Base-by-base conservation (phyloP, 495 filamentous ascomycete species). In the Polyplosphaeria fusca region DNA sequence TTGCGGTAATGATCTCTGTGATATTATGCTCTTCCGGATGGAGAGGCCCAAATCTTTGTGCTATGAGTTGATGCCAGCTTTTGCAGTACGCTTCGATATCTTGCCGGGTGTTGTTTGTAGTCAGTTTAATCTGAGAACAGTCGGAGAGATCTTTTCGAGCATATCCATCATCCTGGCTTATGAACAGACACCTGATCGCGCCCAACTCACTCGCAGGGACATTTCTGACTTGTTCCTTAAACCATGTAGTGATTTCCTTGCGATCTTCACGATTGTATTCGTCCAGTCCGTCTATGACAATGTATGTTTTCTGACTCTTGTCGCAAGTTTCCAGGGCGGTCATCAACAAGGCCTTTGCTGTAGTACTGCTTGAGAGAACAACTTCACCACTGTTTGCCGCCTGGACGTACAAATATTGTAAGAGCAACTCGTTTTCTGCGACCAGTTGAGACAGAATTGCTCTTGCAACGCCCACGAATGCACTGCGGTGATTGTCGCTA, bases 161-260 rank as follows among this genome's bases (percentile, higher is more conserved):
- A 46, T 7, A 4, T 11, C 24, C 18, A 26, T 46, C 43, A 46
- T 46, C 43, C 18, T 46, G 43, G 18, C 43, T 46, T 4, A 46
- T 46, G 68, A 37, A 70, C 55, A 25, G 52, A 52, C 48, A 65
- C 53, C 19, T 66, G 57, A 49, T 64, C 47, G 19, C 40, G 27
- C n/a, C 46, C 53, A 59, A 65, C 67, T 22, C 70, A 66, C 11
- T 52, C 26, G 20, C 28, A n/a, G 69, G n/a, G 69, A 58, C 5
- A 56, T 66, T 24, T 58, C 35, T 26, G 67, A 63, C 14, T 25
- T 57, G 14, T 45, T 3, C 4, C 9, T 2, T 24, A n/a, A 57
- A 19, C 25, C 24, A 52, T n/a, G 46, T 47, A 28, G 38, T n/a
- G n/a, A 46, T 37, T 18, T 23, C 20, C 30, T 54, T 35, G 47